phyloP scores from a whole-genome alignment of 164 flowering plant genomes.

The Brasenia schreberi region DNA sequence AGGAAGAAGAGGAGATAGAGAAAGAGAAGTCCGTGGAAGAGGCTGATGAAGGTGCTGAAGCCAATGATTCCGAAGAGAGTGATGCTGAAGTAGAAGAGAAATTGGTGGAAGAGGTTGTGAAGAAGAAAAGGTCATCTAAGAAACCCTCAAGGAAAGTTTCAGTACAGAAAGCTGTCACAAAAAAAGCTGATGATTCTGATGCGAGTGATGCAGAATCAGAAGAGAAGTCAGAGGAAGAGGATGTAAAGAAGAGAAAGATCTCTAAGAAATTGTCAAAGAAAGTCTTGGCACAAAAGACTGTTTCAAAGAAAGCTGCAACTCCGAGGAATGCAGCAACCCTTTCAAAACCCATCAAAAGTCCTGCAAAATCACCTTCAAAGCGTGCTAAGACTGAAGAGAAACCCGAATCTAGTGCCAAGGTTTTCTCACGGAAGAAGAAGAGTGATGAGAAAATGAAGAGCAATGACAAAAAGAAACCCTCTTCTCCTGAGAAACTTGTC shows the following conservation, averaged over 20 bases:
- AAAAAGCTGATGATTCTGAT: constrained; percentile 27
- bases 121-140: too few species aligned
- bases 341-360: constrained; percentile 25
- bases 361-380: constrained; percentile 28
- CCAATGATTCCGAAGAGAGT: too few species aligned
- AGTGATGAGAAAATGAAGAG: constrained; percentile 6
- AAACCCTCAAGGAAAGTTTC: too few species aligned
- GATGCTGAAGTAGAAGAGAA: too few species aligned
- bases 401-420: constrained; percentile 35
- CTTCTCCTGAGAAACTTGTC: constrained; percentile 29
- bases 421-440: constrained; percentile 51
- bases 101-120: too few species aligned
- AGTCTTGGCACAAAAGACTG: constrained; percentile 26
- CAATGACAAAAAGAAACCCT: constrained; percentile 25
- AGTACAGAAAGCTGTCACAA: too few species aligned
- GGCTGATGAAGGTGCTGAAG: constrained; percentile 5
- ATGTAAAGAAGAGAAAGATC: neutral
- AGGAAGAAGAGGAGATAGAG: constrained; percentile 41
- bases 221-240: constrained; percentile 1
- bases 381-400: constrained; percentile 27
- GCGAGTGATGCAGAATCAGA: constrained; percentile 33
- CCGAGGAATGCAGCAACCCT: constrained; percentile 19
- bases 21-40: constrained; percentile 35
- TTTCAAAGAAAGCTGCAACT: constrained; percentile 21
- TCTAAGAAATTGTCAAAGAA: constrained; percentile 14